Evolutionary conservation across 306 rosid genomes (phyloP).

Genomic region (Arachis hypogaea): DNA sequence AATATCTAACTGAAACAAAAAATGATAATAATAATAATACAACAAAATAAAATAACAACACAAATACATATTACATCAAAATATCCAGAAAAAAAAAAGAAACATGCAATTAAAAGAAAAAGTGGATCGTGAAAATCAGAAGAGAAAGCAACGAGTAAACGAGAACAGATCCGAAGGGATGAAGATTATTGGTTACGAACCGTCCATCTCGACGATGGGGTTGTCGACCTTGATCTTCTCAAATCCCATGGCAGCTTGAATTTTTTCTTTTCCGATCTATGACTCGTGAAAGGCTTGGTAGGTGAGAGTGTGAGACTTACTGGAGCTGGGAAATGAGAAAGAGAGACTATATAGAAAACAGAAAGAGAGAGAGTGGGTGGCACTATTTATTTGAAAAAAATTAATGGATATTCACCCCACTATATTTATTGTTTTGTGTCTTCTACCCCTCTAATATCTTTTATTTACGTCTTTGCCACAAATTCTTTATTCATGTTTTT

Average conservation of each 20-base stretch:
- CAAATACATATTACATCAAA: slow-evolving; percentile 5
- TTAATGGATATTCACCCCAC: neutral
- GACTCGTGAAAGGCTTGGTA: slow-evolving; percentile 10
- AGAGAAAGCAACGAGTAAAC: neutral
- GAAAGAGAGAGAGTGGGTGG: neutral
- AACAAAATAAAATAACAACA: too few relatives aligned
- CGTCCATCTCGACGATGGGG: slow-evolving; percentile 99
- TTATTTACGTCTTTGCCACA: slow-evolving; percentile 14
- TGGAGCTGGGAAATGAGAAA: neutral
- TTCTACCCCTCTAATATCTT: neutral
- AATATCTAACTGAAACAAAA: slow-evolving; percentile 5
- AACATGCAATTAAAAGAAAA: neutral
- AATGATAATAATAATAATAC: too few relatives aligned
- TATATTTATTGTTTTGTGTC: too few relatives aligned
- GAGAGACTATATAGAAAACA: neutral
- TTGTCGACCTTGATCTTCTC: slow-evolving; percentile 90
- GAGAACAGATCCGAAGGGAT: slow-evolving; percentile 24
- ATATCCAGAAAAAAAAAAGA: slow-evolving; percentile 22
- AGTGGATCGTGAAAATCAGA: neutral
- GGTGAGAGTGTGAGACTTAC: slow-evolving; percentile 27
- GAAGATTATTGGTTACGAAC: slow-evolving; percentile 40
- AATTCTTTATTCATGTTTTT: too few relatives aligned
- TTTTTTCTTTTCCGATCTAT: slow-evolving; percentile 9
- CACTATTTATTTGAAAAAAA: neutral
- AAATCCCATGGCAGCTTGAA: slow-evolving; percentile 56